Base-by-base conservation (phyloP, 2,329 filamentous ascomycete species). In the Talaromyces verruculosus region DNA sequence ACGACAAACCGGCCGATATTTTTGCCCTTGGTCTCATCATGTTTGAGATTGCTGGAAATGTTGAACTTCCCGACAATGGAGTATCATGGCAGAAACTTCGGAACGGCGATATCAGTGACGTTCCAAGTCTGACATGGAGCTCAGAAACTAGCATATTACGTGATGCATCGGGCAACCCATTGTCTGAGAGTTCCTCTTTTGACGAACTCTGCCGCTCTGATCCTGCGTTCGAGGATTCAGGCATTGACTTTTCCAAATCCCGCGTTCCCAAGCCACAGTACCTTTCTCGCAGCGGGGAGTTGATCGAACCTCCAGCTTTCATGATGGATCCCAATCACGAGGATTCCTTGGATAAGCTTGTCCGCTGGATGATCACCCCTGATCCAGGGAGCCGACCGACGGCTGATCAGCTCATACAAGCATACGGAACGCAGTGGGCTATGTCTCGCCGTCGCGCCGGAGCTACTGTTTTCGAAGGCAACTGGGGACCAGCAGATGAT, bases 401-500 rank as follows among this genome's bases (percentile, higher is more conserved):
- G 1, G 86, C 92, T 28, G 84, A 90, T 62, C 86, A 96, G 69
- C 80, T 99, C 11, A 85, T 97, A 57, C 80, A 85, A 55, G 85
- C 89, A 1, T 87, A 89, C 59, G 92, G 92, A 28, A 85, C 97
- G 62, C 85, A 85, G 68, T 99, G 95, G 91, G 90, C 96, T 37
- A 86, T 88, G 64, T 81, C 83, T 61, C 88, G 93, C 68, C 88
- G 93, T 64, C 88, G 90, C 64, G 91, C 93, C 11, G 91, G 93
- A 53, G 95, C 95, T n/a, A 97, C 93, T 0, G 89, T 99, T 63
- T 99, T 91, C 72, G 95, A 99, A 80, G 95, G 95, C 68, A 95
- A 92, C 76, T 99, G 93, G 91, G 95, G 95, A 3, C 94, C 94
- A 37, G 85, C 85, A 28, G 89, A 89, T 69, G 85, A 88, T 68